Base-by-base conservation (phyloP, 306 rosid genomes). In the Sesbania bispinosa region DNA sequence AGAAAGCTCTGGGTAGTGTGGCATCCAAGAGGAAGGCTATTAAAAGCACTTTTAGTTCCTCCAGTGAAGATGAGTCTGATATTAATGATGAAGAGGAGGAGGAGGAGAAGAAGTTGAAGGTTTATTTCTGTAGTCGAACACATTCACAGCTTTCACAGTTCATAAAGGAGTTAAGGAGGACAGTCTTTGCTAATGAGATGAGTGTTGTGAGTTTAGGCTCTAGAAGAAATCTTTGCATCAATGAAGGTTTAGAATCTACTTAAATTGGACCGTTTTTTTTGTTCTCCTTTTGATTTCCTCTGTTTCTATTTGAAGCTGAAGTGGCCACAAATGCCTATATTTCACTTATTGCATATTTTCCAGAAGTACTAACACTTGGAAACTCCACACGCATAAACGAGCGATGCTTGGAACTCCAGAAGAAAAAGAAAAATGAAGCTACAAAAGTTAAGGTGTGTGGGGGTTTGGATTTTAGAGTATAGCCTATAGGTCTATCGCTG, bases 81-180 rank as follows among this genome's bases (percentile, higher is more conserved):
- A 69, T 62, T 47, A 74, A 74, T 8, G 88, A 82, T 3, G 78
- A 75, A 1, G 83, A 79, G 36, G 87, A 79, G 55, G 84, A 62
- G 46, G 83, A 81, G 66, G 88, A 83, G 62, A 77, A 85, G 80
- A 85, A 65, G 76, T 74, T 84, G 23, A 86, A 87, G 83, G 90
- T 90, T 59, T 93, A 84, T 74, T 93, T 90, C 76, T 90, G 98
- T 59, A 90, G 97, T 73, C 83, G 97, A 77, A 90, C 98, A 0
- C 98, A 93, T 82, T 93, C 98, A 1, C 97, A 93, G 80, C 98
- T 93, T 58, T 93, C 97, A 0, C 97, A 93, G 79, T 93, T 93
- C 69, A 62, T 90, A 62, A 87, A 80, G 86, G 98, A 93, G 86
- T 80, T 93, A 48, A 74, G 77, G 79, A 93, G 69, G 85, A 93